Base-by-base conservation (phyloP, 192 early-diverging fungal genomes). In the Backusella tarrabulga region DNA sequence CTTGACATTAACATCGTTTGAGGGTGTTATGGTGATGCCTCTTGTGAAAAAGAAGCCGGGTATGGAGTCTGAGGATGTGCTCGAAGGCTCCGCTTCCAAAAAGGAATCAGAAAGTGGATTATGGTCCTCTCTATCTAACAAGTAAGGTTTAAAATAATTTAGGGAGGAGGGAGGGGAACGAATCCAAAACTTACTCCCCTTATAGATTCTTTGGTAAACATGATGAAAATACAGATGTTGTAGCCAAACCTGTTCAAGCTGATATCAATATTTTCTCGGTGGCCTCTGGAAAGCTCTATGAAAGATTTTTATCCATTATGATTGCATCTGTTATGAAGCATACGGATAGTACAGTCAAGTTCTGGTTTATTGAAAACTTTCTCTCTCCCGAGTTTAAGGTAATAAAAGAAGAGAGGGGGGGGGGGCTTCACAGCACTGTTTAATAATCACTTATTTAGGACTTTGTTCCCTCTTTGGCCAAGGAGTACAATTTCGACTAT, bases 281-380 rank as follows among this genome's bases (percentile, higher is more conserved):
- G 2, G 98, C 98, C 0, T 98, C 97, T 7, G 98, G 98, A 5
- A 96, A 99, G 50, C 83, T 99, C 75, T 99, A 99, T 79, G 98
- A 99, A 83, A 93, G 98, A 6, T 97, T 99, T 78, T 86, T 99
- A 82, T 91, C 92, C 32, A 98, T 99, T 73, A 99, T 99, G 98
- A 98, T 97, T 71, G 82, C 95, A 32, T 93, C 92, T 80, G 98
- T 99, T 14, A 86, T 96, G 79, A 87, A 92, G 75, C 92, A 93
- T 73, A 98, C 98, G 2, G 75, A 95, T 34, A 96, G 91, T 74
- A 89, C 90, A 1, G 96, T 98, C 56, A 99, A 98, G 83, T 99
- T 99, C 80, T 99, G 97, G 97, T 90, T 99, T 77, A 98, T 99
- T 79, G 95, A 96, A 79, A 97, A 98, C 85, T 99, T 99, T 79